Base-by-base conservation (phyloP, 148 eudicot species). In the Beta vulgaris region DNA sequence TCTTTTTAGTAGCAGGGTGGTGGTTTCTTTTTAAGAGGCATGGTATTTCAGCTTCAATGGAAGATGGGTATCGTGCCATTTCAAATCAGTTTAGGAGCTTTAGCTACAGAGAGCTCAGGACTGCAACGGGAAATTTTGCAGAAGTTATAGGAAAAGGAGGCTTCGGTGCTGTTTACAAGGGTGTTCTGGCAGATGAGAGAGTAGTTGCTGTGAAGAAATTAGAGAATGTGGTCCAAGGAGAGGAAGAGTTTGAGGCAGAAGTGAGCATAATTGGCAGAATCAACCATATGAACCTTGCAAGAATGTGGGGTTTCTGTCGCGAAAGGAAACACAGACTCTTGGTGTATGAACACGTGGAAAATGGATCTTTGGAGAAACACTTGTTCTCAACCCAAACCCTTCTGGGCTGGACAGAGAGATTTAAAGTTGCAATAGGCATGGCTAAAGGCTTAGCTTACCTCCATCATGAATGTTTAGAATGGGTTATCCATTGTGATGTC, bases 401-500 rank as follows among this genome's bases (percentile, higher is more conserved):
- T 49, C 89, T 89, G 19, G 86, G 76, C 31, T 89, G 93, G 93
- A 84, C 78, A 58, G 81, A 82, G 69, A 78, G 90, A 62, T 89
- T 82, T 25, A 80, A 78, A 44, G 80, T 89, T 34, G 91, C 88
- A 29, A 3, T 82, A 8, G 91, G 93, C 55, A 82, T 84, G 0
- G 92, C 92, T 3, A 88, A 82, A 79, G 92, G 91, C 31, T 68
- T 91, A 69, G 96, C 96, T 36, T 91, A 91, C 68, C 87, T 91
- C 61, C 92, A 91, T 81, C 87, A 91, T 34, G 96, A 88, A 78
- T 91, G 92, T 69, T 81, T 91, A 12, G 96, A 91, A 77, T 91
- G 91, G 96, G 89, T 91, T 6, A 85, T 91, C 43, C 92, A 91
- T 16, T 91, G 92, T 66, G 96, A 91, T 72, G 80, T 90, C n/a